Conservation (phyloP, 306 rosid species). For the Ceratonia siliqua region DNA sequence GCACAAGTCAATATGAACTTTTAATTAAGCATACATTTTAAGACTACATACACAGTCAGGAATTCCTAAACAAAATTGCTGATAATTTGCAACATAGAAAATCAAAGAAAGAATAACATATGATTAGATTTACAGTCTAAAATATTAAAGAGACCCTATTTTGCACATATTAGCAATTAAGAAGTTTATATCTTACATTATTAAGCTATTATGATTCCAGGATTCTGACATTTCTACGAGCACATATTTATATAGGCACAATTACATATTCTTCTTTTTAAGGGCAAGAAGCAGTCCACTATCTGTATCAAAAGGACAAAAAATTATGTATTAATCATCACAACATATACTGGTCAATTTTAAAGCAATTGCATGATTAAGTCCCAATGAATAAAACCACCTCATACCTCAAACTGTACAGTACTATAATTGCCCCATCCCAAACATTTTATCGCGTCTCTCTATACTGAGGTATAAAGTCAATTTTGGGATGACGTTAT, state of each 20-base stretch:
- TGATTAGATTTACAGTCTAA: neutral
- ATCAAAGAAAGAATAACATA: neutral
- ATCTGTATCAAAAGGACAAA: neutral
- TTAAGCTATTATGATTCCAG: neutral
- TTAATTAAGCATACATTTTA: neutral
- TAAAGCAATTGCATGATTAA: neutral
- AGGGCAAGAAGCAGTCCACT: neutral
- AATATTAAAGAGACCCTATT: neutral
- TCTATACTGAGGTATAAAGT: neutral
- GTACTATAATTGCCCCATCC: neutral
- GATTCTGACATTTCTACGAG: neutral
- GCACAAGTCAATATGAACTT: neutral
- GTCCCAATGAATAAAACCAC: neutral
- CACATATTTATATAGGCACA: neutral
- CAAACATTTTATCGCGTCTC: neutral
- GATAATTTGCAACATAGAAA: neutral
- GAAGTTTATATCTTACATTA: neutral
- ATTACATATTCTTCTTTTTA: neutral
- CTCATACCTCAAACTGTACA: neutral
- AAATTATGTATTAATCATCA: neutral
- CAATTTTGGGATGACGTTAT: neutral
- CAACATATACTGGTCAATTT: neutral
- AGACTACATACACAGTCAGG: neutral
- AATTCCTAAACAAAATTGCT: neutral
- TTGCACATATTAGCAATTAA: neutral